Evolutionary conservation across 2,329 filamentous ascomycete species (phyloP).

Genomic region (Mollisia scopiformis): DNA sequence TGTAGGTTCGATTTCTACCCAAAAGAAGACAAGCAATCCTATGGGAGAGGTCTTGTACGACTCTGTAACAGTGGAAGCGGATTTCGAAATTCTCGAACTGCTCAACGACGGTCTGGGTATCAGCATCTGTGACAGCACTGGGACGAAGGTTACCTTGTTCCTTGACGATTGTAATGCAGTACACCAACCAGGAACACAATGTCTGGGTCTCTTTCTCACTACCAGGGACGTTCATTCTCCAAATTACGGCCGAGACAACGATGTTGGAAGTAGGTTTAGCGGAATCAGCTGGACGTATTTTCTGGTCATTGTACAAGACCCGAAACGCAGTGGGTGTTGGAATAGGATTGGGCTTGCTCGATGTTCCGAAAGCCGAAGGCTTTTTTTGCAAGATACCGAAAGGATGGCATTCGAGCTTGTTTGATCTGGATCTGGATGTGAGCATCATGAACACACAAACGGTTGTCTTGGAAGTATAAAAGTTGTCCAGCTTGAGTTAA

Average conservation of each 20-base stretch:
- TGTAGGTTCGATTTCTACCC: background rate
- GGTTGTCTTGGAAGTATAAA: too few species aligned
- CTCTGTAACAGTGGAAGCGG: background rate
- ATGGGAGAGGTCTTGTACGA: background rate
- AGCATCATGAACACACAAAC: background rate
- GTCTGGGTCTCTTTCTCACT: background rate
- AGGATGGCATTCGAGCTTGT: background rate
- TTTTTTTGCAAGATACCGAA: background rate
- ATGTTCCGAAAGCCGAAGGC: background rate
- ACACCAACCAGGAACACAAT: background rate
- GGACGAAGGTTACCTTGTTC: background rate
- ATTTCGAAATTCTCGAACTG: background rate
- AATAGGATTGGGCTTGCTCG: background rate
- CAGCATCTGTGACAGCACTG: background rate
- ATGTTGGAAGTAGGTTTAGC: background rate
- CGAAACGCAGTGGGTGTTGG: background rate
- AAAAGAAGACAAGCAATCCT: background rate
- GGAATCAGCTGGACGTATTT: background rate
- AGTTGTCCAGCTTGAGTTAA: too few species aligned
- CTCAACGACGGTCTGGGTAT: background rate
- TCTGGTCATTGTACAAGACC: background rate
- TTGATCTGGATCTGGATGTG: background rate
- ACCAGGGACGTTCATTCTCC: background rate
- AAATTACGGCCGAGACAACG: background rate
- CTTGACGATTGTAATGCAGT: background rate